Conservation (phyloP, 768 basidiomycete genomes). For the Glaciozyma antarctica region DNA sequence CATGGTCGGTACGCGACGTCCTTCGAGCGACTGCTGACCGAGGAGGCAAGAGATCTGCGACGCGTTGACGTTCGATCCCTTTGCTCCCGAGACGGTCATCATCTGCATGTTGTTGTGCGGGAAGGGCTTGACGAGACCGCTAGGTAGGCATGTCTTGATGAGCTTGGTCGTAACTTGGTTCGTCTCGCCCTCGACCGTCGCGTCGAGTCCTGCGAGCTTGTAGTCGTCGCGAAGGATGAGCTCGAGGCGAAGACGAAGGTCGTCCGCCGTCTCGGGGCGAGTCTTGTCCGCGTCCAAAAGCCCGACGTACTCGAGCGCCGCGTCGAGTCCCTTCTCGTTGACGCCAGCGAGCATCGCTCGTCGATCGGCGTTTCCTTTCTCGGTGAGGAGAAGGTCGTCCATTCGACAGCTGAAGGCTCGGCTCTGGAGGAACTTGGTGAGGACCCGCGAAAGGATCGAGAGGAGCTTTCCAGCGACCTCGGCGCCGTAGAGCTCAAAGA, state of each 20-base stretch:
- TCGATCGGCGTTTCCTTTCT: slow-evolving; percentile 63
- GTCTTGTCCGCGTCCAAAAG: slow-evolving; percentile 43
- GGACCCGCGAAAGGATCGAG: slow-evolving; percentile 81
- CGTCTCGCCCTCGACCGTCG: slow-evolving; percentile 56
- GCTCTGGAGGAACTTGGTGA: slow-evolving; percentile 94
- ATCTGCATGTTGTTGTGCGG: slow-evolving; percentile 99
- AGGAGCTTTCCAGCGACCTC: slow-evolving; percentile 81
- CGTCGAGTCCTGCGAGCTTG: slow-evolving; percentile 94
- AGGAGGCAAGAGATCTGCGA: slow-evolving; percentile 95
- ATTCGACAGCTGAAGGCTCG: slow-evolving; percentile 97
- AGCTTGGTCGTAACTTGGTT: slow-evolving; percentile 80
- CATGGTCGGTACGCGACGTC: slow-evolving; percentile 97
- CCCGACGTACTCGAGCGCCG: slow-evolving; percentile 62
- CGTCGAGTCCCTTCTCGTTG: slow-evolving; percentile 66
- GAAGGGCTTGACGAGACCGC: slow-evolving; percentile 80
- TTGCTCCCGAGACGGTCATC: slow-evolving; percentile 96
- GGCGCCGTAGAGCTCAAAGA: slow-evolving; percentile 89
- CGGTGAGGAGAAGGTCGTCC: slow-evolving; percentile 89
- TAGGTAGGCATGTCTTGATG: slow-evolving; percentile 76
- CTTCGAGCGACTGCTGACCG: slow-evolving; percentile 96
- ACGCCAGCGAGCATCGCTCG: slow-evolving; percentile 58
- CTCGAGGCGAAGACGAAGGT: slow-evolving; percentile 55
- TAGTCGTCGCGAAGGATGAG: slow-evolving; percentile 88
- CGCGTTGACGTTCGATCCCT: slow-evolving; percentile 94
- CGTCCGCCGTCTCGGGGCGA: slow-evolving; percentile 51